phyloP scores from a whole-genome alignment of 225 moss, liverwort and hornwort species.

The Polytrichum commune region DNA sequence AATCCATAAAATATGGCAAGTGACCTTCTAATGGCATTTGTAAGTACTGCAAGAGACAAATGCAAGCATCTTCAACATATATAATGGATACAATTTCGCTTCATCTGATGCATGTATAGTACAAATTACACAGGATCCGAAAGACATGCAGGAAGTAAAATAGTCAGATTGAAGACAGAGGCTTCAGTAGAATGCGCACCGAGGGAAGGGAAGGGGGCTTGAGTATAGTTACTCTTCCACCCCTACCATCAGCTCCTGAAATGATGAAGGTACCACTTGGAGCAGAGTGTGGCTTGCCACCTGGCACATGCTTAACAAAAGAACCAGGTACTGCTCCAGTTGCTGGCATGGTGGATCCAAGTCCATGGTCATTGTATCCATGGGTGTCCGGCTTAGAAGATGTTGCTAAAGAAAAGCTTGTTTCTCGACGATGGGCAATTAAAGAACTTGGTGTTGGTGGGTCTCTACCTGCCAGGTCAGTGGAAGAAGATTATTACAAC shows the following conservation, averaged over 20 bases:
- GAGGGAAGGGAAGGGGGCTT: conserved; percentile 60
- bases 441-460: background rate
- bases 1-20: too few relatives aligned
- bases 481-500: too few relatives aligned
- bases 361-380: background rate
- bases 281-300: conserved; percentile 13
- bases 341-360: background rate
- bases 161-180: background rate
- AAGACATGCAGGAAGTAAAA: background rate
- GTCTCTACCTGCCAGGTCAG: conserved; percentile 1
- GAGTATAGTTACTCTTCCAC: conserved; percentile 70
- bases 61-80: too few relatives aligned
- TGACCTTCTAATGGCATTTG: too few relatives aligned
- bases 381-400: background rate
- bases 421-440: background rate
- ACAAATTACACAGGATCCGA: too few relatives aligned
- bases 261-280: conserved; percentile 60
- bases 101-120: too few relatives aligned
- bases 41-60: too few relatives aligned
- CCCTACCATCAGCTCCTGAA: conserved; percentile 90
- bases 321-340: conserved; percentile 9
- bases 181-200: conserved; percentile 20
- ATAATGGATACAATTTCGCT: too few relatives aligned
- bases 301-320: conserved; percentile 31
- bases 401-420: background rate